phyloP scores from a whole-genome alignment of 345 rosid genomes.

The Balakata baccata region DNA sequence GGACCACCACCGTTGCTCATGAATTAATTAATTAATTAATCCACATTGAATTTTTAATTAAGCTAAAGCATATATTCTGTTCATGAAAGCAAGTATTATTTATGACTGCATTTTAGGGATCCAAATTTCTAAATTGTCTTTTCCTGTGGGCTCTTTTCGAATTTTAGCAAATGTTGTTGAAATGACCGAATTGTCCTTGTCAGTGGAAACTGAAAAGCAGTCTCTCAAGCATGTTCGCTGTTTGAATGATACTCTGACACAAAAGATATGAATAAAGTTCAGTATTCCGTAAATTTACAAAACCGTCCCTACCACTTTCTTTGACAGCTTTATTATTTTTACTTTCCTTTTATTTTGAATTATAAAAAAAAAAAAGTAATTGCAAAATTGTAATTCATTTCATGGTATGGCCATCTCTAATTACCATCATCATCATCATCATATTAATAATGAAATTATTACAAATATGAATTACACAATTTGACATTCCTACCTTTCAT shows the following conservation, averaged over 20 bases:
- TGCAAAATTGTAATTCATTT: not conserved
- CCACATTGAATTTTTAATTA: not conserved
- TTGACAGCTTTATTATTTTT: not conserved
- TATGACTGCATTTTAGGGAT: too few species aligned
- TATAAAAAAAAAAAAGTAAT: not conserved
- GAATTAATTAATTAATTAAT: not conserved
- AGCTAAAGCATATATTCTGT: not conserved
- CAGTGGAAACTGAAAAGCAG: slow-evolving; percentile 27
- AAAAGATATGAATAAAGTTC: not conserved
- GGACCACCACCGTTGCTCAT: not conserved
- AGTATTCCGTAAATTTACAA: not conserved
- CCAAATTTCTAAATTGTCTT: too few species aligned
- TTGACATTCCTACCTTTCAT: not conserved
- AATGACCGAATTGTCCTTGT: slow-evolving; percentile 7
- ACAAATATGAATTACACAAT: not conserved
- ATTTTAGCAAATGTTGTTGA: not conserved
- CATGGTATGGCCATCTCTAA: not conserved
- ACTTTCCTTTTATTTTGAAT: not conserved
- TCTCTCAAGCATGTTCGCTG: slow-evolving; percentile 10
- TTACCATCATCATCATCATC: not conserved
- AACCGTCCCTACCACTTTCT: not conserved
- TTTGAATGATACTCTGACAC: slow-evolving; percentile 30
- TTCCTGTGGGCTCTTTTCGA: not conserved
- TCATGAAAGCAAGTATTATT: too few species aligned
- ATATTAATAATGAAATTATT: not conserved